Percentiles rank a stretch among this genome's conserved stretches.
Evolutionary conservation across 2,329 filamentous ascomycete species (phyloP).

Genomic region (Paecilomyces variotii): DNA sequence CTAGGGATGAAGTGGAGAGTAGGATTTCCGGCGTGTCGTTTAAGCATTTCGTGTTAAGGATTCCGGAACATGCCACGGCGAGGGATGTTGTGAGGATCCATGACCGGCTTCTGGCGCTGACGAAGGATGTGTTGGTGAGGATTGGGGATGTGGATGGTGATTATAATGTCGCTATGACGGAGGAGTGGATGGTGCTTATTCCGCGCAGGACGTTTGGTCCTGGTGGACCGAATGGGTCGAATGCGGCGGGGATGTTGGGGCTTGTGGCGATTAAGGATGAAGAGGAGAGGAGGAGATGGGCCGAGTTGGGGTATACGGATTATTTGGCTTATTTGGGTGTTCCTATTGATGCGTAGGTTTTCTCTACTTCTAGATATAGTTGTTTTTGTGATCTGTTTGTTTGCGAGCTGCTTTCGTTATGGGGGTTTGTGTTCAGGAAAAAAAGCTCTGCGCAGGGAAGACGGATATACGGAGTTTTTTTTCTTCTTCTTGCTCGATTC

Average conservation of each 20-base stretch:
- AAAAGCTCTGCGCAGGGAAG: not conserved
- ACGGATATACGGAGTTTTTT: not conserved
- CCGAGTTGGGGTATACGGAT: conserved; percentile 8
- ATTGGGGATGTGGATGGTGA: conserved; percentile 9
- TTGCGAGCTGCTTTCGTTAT: not conserved
- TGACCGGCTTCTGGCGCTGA: conserved; percentile 11
- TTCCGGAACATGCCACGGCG: conserved; percentile 8
- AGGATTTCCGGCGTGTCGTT: conserved; percentile 14
- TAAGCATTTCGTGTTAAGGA: conserved; percentile 19
- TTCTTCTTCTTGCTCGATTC: not conserved
- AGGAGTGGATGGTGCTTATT: conserved; percentile 18
- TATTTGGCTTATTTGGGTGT: conserved; percentile 14
- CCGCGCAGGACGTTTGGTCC: conserved; percentile 10
- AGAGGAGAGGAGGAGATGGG: conserved; percentile 13
- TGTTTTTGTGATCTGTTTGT: not conserved
- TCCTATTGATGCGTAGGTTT: conserved; percentile 2
- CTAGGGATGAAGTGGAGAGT: conserved; percentile 9
- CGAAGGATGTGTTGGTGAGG: conserved; percentile 9
- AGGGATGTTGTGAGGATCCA: conserved; percentile 9
- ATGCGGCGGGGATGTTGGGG: conserved; percentile 18
- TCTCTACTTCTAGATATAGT: not conserved
- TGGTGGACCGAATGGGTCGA: conserved; percentile 10
- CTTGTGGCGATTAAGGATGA: conserved; percentile 14
- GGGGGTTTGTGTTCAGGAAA: not conserved
- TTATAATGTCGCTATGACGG: conserved; percentile 20